Evolutionary conservation across 202 grass and related monocot genomes (phyloP), one percentile per base, ranked within the genome.

Genomic region (Brachypodium distachyon): DNA sequence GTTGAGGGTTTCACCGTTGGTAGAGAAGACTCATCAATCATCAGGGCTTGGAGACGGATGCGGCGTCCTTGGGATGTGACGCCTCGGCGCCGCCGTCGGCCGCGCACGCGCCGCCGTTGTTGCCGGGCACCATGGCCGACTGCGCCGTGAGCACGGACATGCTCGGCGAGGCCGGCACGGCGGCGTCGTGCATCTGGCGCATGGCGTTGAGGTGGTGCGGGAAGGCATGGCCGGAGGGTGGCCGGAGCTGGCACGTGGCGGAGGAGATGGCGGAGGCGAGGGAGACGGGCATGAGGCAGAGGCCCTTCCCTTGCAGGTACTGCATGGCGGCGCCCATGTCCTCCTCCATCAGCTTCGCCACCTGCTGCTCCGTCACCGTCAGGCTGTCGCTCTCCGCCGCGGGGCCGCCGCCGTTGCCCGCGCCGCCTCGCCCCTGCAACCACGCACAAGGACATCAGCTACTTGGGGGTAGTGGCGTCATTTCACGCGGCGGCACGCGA

Each of bases 301-400:
- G 84, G 5, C 88, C 84, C 72, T 90, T 90, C 58, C 88, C 88
- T 42, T 90, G 81, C 43, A 90, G 84, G 88, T 90, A 90, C 84
- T 90, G 88, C 88, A 90, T 90, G 57, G 84, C 81, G 21, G 84
- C 44, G 56, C 88, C 88, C 88, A 87, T 84, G 81, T 90, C 84
- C 36, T 87, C 88, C 77, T 87, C 88, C 88, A 90, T 90, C 29
- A 90, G 77, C 81, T 90, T 87, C 5, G 88, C 88, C 40, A 87
- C 88, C 81, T 90, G 84, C 65, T 90, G 80, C 77, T 90, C 88
- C 72, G 84, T 87, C 72, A 78, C 81, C 77, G 81, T 76, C 39
- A 87, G 50, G 32, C 77, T 74, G 14, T 87, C 88, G 52, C 55
- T 87, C 27, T 42, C 84, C 31, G 76, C 36, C 17, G 56, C 39